Percentiles rank a stretch among this genome's conserved stretches.
These are phyloP conservation scores for Solanum hybrid DNA, from an alignment of 305 asterid species.

Conservation along the genomic window DNA sequence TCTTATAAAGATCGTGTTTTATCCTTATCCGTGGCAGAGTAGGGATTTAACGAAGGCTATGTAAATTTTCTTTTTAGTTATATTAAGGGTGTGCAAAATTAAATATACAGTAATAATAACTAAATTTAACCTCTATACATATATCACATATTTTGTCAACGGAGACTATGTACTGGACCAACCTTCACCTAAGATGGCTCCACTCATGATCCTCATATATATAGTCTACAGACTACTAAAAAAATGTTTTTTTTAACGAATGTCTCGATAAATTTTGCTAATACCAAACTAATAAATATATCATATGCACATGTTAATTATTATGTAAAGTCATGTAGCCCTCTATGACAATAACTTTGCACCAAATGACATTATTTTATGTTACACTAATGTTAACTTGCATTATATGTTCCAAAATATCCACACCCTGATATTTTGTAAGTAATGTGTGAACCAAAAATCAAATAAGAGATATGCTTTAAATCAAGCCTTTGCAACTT, in stretches of 20 bases:
- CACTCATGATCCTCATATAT: not conserved
- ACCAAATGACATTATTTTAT: not conserved
- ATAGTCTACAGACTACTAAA: not conserved
- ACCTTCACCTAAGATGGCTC: not conserved
- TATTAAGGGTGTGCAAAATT: no score
- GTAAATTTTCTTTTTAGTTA: not conserved
- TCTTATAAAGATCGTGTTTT: not conserved
- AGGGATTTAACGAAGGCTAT: no score
- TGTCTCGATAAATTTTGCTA: not conserved
- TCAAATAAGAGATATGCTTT: not conserved
- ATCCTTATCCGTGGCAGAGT: not conserved
- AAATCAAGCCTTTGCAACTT: not conserved
- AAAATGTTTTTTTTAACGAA: not conserved
- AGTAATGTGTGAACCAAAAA: not conserved
- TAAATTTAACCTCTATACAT: no score
- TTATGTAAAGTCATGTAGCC: not conserved
- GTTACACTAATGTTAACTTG: not conserved
- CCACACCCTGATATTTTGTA: not conserved
- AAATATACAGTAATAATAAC: no score
- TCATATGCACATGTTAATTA: not conserved
- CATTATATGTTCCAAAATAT: not conserved
- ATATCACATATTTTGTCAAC: no score
- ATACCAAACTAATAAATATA: not conserved
- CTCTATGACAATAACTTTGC: not conserved
- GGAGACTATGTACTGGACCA: accelerated